phyloP scores from a whole-genome alignment of 176 grass and related monocot genomes.

The Thalia dealbata region DNA sequence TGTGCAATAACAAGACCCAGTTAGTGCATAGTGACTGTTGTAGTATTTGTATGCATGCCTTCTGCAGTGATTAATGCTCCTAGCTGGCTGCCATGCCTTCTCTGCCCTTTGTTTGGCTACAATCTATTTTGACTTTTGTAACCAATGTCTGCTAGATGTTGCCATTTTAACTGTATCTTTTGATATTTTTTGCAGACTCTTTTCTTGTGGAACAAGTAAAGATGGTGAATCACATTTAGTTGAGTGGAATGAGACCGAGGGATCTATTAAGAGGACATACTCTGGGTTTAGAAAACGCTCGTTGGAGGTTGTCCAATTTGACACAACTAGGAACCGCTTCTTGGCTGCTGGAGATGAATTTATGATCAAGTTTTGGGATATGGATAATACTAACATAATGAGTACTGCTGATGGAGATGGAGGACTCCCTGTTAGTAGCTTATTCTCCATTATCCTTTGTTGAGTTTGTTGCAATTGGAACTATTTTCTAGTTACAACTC shows the following conservation, averaged over 20 bases:
- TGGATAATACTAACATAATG: conserved; percentile 80
- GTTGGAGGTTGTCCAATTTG: conserved; percentile 78
- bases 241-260: conserved; percentile 96
- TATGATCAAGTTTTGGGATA: conserved; percentile 95
- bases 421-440: conserved; percentile 67
- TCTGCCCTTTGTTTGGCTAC: too few species aligned
- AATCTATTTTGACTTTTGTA: neutral
- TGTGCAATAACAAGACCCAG: too few species aligned
- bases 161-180: neutral
- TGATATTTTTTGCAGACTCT: conserved; percentile 42
- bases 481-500: neutral
- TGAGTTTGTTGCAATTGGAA: neutral
- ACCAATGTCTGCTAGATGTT: neutral
- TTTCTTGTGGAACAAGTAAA: conserved; percentile 95
- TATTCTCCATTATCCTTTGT: neutral
- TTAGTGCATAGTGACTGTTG: neutral
- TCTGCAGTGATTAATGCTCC: too few species aligned
- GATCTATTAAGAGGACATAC: conserved; percentile 81
- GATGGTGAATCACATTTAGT: conserved; percentile 95
- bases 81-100: too few species aligned
- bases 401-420: conserved; percentile 64
- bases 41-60: too few species aligned
- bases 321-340: conserved; percentile 84
- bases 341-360: conserved; percentile 94
- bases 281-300: conserved; percentile 80